These are phyloP conservation scores for Naganishia onofrii DNA, from an alignment of 768 basidiomycete genomes.

Conservation along the genomic window DNA sequence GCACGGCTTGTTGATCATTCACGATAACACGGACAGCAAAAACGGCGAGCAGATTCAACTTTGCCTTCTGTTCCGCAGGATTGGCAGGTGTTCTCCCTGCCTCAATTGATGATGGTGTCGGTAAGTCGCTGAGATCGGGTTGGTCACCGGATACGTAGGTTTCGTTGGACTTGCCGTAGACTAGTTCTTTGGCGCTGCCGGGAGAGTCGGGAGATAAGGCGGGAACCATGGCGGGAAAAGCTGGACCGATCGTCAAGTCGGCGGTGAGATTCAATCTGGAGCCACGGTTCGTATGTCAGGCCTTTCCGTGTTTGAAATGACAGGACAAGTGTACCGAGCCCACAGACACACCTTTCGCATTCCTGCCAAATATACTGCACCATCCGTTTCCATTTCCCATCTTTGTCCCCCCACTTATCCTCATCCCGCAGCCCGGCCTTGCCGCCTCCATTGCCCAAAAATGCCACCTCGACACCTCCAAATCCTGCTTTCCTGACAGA, in stretches of 20 bases:
- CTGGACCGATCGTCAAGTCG: conserved; percentile 21
- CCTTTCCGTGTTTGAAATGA: no score
- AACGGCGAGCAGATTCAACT: background rate
- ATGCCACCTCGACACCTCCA: conserved; percentile 19
- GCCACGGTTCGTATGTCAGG: no score
- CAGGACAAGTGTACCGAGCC: background rate
- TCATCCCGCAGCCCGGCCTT: conserved; percentile 3
- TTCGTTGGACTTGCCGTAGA: background rate
- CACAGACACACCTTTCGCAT: background rate
- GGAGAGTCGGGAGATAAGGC: conserved; percentile 8
- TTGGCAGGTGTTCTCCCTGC: background rate
- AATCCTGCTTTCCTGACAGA: conserved; percentile 17
- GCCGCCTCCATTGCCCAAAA: conserved; percentile 6
- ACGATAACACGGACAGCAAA: background rate
- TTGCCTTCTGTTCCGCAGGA: background rate
- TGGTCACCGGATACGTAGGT: background rate
- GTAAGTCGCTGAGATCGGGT: background rate
- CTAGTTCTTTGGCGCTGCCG: conserved; percentile 22
- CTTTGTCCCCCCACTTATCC: background rate
- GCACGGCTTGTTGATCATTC: background rate
- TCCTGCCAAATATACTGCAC: conserved; percentile 3
- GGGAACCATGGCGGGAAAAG: conserved; percentile 24
- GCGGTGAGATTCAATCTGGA: background rate
- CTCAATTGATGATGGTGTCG: background rate
- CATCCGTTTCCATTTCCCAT: conserved; percentile 23